Conservation (phyloP, 2,329 filamentous ascomycete genomes). For the Apiospora malaysiana region DNA sequence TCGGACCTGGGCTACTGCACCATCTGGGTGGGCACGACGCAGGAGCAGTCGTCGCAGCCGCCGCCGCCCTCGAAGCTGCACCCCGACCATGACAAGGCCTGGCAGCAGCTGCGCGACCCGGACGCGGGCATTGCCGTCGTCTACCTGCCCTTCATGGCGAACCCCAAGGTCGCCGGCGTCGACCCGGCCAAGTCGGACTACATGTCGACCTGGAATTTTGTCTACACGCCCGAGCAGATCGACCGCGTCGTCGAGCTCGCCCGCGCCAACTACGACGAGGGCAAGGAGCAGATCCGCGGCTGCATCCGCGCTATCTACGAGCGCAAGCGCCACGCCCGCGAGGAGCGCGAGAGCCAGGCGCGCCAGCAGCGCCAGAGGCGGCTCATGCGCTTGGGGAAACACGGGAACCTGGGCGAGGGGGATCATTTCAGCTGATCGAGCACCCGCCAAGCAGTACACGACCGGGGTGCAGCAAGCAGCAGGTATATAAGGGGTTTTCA, state of each 20-base stretch:
- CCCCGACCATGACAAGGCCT: slow-evolving; percentile 68
- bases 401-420: slow-evolving; percentile 63
- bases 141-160: slow-evolving; percentile 89
- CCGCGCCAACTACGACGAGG: slow-evolving; percentile 84
- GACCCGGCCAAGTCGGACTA: slow-evolving; percentile 84
- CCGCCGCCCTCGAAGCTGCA: slow-evolving; percentile 59
- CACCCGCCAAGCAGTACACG: not conserved
- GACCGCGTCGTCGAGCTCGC: slow-evolving; percentile 84
- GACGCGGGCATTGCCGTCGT: slow-evolving; percentile 87
- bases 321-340: slow-evolving; percentile 76
- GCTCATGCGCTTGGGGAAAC: slow-evolving; percentile 55
- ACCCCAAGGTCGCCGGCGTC: slow-evolving; percentile 79
- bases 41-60: slow-evolving; percentile 69
- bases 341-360: slow-evolving; percentile 55
- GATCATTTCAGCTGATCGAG: slow-evolving; percentile 67
- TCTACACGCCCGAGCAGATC: slow-evolving; percentile 90
- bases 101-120: slow-evolving; percentile 74
- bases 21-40: slow-evolving; percentile 87
- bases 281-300: slow-evolving; percentile 75
- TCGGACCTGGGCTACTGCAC: slow-evolving; percentile 88
- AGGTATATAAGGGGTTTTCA: not conserved
- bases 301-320: slow-evolving; percentile 91
- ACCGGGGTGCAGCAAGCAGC: too few relatives aligned
- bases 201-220: slow-evolving; percentile 97
- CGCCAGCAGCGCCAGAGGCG: slow-evolving; percentile 50